Conservation (phyloP, 345 rosid genomes). For the Orychophragmus violaceus region DNA sequence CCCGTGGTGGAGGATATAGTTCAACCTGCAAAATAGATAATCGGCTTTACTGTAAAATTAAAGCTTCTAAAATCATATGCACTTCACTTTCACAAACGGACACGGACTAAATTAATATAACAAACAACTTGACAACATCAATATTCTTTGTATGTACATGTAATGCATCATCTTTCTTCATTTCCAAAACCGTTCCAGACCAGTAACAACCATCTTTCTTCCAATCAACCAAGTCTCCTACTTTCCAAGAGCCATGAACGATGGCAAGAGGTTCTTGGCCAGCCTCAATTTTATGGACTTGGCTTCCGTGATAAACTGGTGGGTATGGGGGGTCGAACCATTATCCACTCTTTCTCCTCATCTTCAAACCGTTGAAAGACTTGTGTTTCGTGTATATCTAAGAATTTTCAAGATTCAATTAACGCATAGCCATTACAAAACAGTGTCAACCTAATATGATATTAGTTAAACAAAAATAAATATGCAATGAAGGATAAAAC, state of each 20-base stretch:
- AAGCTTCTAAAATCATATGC: background rate
- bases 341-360: background rate
- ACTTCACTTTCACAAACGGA: background rate
- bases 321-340: constrained; percentile 22
- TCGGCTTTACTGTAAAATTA: background rate
- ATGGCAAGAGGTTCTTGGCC: background rate
- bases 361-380: constrained; percentile 4
- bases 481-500: background rate
- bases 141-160: background rate
- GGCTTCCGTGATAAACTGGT: background rate
- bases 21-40: constrained; percentile 8
- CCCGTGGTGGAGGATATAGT: constrained; percentile 7
- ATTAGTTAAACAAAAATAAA: background rate
- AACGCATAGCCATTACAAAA: background rate
- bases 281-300: background rate
- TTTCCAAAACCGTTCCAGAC: background rate
- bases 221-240: constrained; percentile 26
- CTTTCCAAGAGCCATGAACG: constrained; percentile 6
- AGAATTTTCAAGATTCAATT: background rate
- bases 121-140: background rate
- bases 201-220: background rate
- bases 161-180: background rate
- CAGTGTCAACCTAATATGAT: background rate
- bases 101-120: background rate
- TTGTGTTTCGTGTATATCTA: background rate